Evolutionary conservation across 2,329 filamentous ascomycete species (phyloP).

Genomic region (Exophiala calicioides): DNA sequence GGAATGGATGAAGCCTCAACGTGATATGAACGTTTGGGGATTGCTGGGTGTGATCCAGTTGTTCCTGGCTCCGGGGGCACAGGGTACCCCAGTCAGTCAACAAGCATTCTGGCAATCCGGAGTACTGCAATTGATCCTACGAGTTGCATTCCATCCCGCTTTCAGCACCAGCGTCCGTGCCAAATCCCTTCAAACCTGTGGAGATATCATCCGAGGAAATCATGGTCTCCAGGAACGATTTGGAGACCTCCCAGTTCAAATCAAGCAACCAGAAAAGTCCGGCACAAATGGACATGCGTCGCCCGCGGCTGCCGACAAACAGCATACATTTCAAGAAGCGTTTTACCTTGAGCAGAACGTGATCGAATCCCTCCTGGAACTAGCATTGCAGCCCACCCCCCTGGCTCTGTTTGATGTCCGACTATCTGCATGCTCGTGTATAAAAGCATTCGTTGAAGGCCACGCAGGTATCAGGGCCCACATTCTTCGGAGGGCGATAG

Average conservation of each 20-base stretch:
- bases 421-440: constrained; percentile 81
- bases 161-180: constrained; percentile 77
- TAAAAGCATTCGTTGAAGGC: constrained; percentile 87
- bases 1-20: constrained; percentile 73
- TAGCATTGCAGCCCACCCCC: constrained; percentile 70
- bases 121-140: constrained; percentile 74
- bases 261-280: constrained; percentile 31
- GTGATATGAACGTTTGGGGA: constrained; percentile 89
- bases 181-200: constrained; percentile 81
- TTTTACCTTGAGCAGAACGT: constrained; percentile 60
- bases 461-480: constrained; percentile 80
- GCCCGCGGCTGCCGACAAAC: constrained; percentile 14
- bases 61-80: constrained; percentile 78
- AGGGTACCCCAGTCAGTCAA: constrained; percentile 81
- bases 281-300: constrained; percentile 39
- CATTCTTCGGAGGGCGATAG: constrained; percentile 84
- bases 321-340: constrained; percentile 10
- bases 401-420: constrained; percentile 74
- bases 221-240: constrained; percentile 80
- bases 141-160: constrained; percentile 74
- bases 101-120: constrained; percentile 80
- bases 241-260: constrained; percentile 75
- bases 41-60: constrained; percentile 81
- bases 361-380: constrained; percentile 86
- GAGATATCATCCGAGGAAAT: constrained; percentile 84